These are phyloP conservation scores for Meyerozyma carpophila DNA, from an alignment of 1,139 yeast species.

Conservation along the genomic window DNA sequence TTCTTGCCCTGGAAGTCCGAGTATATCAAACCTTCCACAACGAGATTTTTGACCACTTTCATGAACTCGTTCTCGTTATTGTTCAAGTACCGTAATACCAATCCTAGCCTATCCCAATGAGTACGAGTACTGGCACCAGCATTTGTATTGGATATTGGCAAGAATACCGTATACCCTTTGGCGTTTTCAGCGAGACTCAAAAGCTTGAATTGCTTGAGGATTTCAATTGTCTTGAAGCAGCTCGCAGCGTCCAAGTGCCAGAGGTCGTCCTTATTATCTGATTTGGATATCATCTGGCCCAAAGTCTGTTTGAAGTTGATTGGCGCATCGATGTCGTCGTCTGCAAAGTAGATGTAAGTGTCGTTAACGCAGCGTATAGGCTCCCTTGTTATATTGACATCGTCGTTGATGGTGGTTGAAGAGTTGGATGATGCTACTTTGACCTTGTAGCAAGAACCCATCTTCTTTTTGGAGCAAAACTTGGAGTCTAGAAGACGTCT, in stretches of 20 bases:
- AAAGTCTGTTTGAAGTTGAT: slow-evolving; percentile 29
- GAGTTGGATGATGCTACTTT: slow-evolving; percentile 41
- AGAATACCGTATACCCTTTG: slow-evolving; percentile 66
- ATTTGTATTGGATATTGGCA: slow-evolving; percentile 39
- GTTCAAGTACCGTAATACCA: slow-evolving; percentile 57
- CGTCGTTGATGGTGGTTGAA: slow-evolving; percentile 38
- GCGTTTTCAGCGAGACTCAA: slow-evolving; percentile 42
- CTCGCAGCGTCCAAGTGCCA: slow-evolving; percentile 21
- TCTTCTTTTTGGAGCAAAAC: slow-evolving; percentile 31
- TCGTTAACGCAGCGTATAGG: slow-evolving; percentile 40
- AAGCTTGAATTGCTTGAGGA: slow-evolving; percentile 25
- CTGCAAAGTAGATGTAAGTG: slow-evolving; percentile 59
- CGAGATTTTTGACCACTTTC: slow-evolving; percentile 49
- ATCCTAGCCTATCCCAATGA: slow-evolving; percentile 67
- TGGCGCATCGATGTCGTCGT: slow-evolving; percentile 45
- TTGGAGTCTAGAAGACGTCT: slow-evolving; percentile 21
- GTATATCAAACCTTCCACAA: slow-evolving; percentile 63
- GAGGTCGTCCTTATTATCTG: slow-evolving; percentile 12
- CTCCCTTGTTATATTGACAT: slow-evolving; percentile 36
- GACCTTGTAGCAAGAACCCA: slow-evolving; percentile 37
- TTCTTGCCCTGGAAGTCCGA: slow-evolving; percentile 42
- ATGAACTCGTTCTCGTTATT: slow-evolving; percentile 47
- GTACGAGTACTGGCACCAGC: slow-evolving; percentile 5
- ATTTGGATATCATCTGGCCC: slow-evolving; percentile 32
- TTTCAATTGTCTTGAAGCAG: slow-evolving; percentile 32